Conservation (phyloP, 768 basidiomycete species). For the Boletus reticuloceps region DNA sequence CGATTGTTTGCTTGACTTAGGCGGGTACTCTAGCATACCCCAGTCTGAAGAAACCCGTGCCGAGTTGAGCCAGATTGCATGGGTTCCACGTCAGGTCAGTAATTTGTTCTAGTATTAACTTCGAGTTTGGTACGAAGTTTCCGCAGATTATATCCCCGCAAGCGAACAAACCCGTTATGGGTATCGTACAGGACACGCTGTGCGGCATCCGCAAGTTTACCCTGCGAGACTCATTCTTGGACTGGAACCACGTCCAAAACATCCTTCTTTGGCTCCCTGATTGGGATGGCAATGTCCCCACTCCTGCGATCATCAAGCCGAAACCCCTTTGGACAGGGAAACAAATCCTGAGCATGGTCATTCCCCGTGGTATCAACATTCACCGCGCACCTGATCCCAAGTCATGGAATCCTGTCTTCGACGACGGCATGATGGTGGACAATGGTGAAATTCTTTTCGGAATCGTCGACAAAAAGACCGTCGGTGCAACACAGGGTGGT, state of each 20-base stretch:
- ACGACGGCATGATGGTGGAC: slow-evolving; percentile 95
- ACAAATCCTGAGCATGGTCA: slow-evolving; percentile 88
- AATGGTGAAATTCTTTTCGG: slow-evolving; percentile 96
- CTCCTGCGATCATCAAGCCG: slow-evolving; percentile 93
- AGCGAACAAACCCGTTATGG: slow-evolving; percentile 99
- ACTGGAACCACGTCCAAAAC: slow-evolving; percentile 95
- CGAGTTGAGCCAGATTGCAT: slow-evolving; percentile 96
- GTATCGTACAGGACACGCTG: slow-evolving; percentile 97
- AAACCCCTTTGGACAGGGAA: slow-evolving; percentile 98
- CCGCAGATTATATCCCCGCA: slow-evolving; percentile 95
- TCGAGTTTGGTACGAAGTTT: neutral
- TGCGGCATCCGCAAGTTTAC: slow-evolving; percentile 98
- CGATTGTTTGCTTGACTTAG: slow-evolving; percentile 6
- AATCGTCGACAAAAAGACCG: slow-evolving; percentile 98
- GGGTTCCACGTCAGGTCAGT: slow-evolving; percentile 92
- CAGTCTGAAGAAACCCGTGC: slow-evolving; percentile 98
- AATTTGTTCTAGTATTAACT: neutral
- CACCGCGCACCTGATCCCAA: slow-evolving; percentile 77
- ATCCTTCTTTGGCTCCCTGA: slow-evolving; percentile 97
- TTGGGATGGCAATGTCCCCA: slow-evolving; percentile 93
- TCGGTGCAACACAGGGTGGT: slow-evolving; percentile 92
- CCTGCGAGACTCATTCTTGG: slow-evolving; percentile 90
- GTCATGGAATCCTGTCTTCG: slow-evolving; percentile 77
- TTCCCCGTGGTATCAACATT: slow-evolving; percentile 95
- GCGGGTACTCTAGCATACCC: slow-evolving; percentile 64